Evolutionary conservation across 2,329 filamentous ascomycete genomes (phyloP).

Genomic region (Metarhizium sp.): DNA sequence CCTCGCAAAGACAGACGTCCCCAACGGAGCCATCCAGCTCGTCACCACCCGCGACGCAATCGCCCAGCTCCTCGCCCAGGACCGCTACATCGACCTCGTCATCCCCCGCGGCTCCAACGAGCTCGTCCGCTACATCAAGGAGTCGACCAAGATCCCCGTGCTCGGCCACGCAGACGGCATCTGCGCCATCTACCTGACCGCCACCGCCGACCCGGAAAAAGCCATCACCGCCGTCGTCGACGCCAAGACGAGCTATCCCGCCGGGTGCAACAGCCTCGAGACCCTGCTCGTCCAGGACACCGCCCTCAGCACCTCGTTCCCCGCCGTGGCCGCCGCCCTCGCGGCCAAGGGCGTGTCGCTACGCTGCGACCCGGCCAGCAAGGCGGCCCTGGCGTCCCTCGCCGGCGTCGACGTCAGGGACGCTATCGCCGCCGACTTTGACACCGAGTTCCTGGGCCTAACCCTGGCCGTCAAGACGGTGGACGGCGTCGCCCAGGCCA

Average conservation of each 20-base stretch:
- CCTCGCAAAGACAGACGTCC: constrained; percentile 63
- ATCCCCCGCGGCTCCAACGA: constrained; percentile 90
- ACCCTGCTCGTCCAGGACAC: constrained; percentile 76
- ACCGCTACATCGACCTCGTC: constrained; percentile 85
- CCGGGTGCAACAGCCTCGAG: constrained; percentile 92
- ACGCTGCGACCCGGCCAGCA: constrained; percentile 65
- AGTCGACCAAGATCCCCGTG: constrained; percentile 86
- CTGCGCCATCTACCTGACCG: constrained; percentile 77
- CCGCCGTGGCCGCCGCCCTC: constrained; percentile 63
- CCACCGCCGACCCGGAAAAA: constrained; percentile 62
- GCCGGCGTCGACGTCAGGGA: constrained; percentile 47
- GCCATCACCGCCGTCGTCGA: constrained; percentile 74
- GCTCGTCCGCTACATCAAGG: constrained; percentile 82
- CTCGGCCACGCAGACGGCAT: constrained; percentile 93
- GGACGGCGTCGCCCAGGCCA: constrained; percentile 56
- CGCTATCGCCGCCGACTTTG: constrained; percentile 62
- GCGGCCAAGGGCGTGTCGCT: constrained; percentile 70
- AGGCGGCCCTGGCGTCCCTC: constrained; percentile 48
- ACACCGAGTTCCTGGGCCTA: constrained; percentile 83
- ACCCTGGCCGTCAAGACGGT: constrained; percentile 79
- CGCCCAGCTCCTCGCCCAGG: constrained; percentile 74
- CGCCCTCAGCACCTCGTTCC: constrained; percentile 58
- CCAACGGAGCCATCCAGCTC: constrained; percentile 81
- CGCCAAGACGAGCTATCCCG: constrained; percentile 89
- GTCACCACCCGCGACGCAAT: constrained; percentile 90